These are phyloP conservation scores for Neurospora sp. DNA, from an alignment of 495 filamentous ascomycete species.

Conservation along the genomic window DNA sequence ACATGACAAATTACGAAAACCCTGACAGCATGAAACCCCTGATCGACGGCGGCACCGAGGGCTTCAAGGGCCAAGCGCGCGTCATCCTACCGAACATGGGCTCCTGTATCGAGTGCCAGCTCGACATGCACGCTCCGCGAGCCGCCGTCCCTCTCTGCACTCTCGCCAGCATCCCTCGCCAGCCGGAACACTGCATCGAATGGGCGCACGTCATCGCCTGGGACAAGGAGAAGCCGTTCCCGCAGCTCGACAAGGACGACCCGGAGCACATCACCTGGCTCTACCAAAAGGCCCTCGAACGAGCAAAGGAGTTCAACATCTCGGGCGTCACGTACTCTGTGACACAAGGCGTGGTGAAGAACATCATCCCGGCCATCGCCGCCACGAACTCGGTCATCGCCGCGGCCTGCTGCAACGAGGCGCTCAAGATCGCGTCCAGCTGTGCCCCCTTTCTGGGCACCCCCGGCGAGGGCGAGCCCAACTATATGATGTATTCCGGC, in stretches of 20 bases:
- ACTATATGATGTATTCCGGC: slow-evolving; percentile 99
- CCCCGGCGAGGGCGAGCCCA: slow-evolving; percentile 39
- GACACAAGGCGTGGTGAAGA: slow-evolving; percentile 97
- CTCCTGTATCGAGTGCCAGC: slow-evolving; percentile 95
- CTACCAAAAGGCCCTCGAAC: slow-evolving; percentile 71
- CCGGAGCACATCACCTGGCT: slow-evolving; percentile 97
- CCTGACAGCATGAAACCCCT: slow-evolving; percentile 82
- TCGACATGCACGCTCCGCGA: slow-evolving; percentile 94
- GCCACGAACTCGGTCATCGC: slow-evolving; percentile 97
- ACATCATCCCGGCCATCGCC: slow-evolving; percentile 98
- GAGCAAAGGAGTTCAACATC: slow-evolving; percentile 85
- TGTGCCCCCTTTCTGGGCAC: slow-evolving; percentile 63
- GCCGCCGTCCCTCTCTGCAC: slow-evolving; percentile 95
- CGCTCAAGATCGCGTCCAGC: slow-evolving; percentile 81
- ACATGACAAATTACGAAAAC: slow-evolving; percentile 64
- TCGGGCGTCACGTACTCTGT: slow-evolving; percentile 89
- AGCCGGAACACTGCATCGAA: slow-evolving; percentile 97
- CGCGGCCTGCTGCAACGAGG: slow-evolving; percentile 91
- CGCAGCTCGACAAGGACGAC: slow-evolving; percentile 83
- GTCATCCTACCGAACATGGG: slow-evolving; percentile 88
- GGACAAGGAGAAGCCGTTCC: slow-evolving; percentile 53
- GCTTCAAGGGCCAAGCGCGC: slow-evolving; percentile 94
- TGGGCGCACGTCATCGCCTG: slow-evolving; percentile 85
- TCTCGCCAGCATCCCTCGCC: slow-evolving; percentile 89
- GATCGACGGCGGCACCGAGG: slow-evolving; percentile 95